Percentiles rank a stretch among this genome's conserved stretches.
Evolutionary conservation across 1,139 yeast genomes (phyloP).

Genomic region (Zhuliangozyma parablackwelliae): DNA sequence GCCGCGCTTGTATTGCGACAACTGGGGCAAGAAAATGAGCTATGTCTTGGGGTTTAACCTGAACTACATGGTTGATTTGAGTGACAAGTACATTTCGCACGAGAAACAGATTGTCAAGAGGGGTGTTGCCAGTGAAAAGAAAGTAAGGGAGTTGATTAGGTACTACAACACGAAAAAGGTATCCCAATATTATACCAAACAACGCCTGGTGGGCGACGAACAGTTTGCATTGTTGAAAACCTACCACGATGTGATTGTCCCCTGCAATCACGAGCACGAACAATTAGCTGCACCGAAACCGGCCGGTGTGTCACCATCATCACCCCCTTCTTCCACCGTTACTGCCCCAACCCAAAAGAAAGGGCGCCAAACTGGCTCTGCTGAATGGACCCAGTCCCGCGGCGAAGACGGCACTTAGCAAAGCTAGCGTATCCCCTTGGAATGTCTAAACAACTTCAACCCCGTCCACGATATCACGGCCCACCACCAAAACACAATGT

Average conservation of each 20-base stretch:
- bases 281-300: not conserved
- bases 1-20: conserved; percentile 69
- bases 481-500: conserved; percentile 74
- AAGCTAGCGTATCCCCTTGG: conserved; percentile 47
- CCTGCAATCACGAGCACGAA: conserved; percentile 18
- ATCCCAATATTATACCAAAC: conserved; percentile 21
- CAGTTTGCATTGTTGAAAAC: conserved; percentile 13
- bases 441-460: conserved; percentile 69
- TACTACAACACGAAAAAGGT: conserved; percentile 31
- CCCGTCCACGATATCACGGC: conserved; percentile 73
- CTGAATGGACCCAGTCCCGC: conserved; percentile 67
- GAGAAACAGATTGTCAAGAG: conserved; percentile 49
- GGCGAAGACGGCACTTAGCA: conserved; percentile 62
- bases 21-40: conserved; percentile 95
- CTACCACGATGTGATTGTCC: conserved; percentile 24
- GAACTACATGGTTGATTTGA: conserved; percentile 63
- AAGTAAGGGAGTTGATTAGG: conserved; percentile 33
- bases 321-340: not conserved
- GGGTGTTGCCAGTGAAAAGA: conserved; percentile 34
- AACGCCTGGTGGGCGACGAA: conserved; percentile 1
- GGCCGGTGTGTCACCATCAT: conserved; percentile 1
- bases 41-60: conserved; percentile 69
- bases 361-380: conserved; percentile 73
- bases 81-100: conserved; percentile 60
- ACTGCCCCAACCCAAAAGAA: conserved; percentile 16